Evolutionary conservation across 495 filamentous ascomycete genomes (phyloP), one percentile per base, ranked within the genome.

Genomic region (Hypomontagnella monticulosa): DNA sequence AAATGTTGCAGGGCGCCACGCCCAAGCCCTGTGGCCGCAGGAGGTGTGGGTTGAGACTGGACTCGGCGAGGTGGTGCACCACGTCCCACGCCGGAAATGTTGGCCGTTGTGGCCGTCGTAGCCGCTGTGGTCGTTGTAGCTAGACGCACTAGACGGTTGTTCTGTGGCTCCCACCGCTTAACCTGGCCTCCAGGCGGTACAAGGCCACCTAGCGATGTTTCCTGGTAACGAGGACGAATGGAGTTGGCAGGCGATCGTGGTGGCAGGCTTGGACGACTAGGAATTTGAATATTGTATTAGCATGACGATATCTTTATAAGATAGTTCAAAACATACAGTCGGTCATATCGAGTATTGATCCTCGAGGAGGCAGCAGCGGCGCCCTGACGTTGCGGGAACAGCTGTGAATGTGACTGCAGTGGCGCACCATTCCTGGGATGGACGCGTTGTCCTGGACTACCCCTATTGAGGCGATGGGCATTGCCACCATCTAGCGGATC

Each of bases 401-500:
- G n/a, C 15, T 23, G 11, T 49, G 7, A 14, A 18, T 1, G 14
- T 34, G 30, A 36, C 15, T 18, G 30, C 4, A 1, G 9, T 4
- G 14, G 27, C 47, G 47, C 15, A 19, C 7, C 1, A 36, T 37
- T 34, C 2, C 23, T 27, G 23, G 23, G 23, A 27, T 2, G 23
- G 23, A 2, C 36, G 8, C 11, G 36, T 38, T 38, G n/a, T 38
- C n/a, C n/a, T 38, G 36, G 11, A 38, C 2, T 16, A 19, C 32
- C 15, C 23, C 44, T 53, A 18, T 57, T 70, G 0, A 27, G 36
- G 4, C 71, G 71, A 30, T 74, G 71, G 2, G 69, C 62, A 23
- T 72, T 65, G 5, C 71, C 71, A 30, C 38, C 41, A 4, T 70
- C 69, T 14, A 72, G 48, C 1, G 51, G 32, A 44, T 71, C 66